phyloP scores from a whole-genome alignment of 176 grass and related monocot species.

The Paspalum vaginatum region DNA sequence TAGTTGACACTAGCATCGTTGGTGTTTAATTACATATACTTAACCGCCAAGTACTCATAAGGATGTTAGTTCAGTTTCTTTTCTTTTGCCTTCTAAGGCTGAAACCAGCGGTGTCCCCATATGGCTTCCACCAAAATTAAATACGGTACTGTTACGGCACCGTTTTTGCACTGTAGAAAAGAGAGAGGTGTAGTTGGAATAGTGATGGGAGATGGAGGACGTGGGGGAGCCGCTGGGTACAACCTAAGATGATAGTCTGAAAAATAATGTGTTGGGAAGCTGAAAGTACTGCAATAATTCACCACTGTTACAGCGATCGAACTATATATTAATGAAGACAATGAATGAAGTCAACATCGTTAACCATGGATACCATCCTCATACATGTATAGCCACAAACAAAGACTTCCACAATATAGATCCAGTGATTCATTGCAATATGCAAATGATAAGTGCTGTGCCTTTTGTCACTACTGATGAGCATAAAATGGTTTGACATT shows the following conservation, averaged over 20 bases:
- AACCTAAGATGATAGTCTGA: neutral
- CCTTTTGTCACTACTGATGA: conserved; percentile 31
- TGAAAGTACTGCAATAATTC: neutral
- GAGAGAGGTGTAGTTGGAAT: no score
- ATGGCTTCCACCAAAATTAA: no score
- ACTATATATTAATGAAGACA: neutral
- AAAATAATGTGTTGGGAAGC: neutral
- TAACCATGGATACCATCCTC: neutral
- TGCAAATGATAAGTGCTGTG: conserved; percentile 13
- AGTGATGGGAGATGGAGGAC: no score
- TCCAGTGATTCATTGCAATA: neutral
- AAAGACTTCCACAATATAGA: conserved; percentile 23
- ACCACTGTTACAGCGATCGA: neutral
- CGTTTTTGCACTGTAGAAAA: no score
- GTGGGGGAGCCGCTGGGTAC: no score
- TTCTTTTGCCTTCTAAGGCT: neutral
- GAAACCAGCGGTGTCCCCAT: no score
- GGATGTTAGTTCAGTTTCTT: neutral
- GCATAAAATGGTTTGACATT: conserved; percentile 16
- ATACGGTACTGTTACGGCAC: no score
- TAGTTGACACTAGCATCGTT: neutral
- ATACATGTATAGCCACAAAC: conserved; percentile 15
- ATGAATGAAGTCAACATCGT: conserved; percentile 26
- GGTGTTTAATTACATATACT: neutral
- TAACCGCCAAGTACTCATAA: neutral